Evolutionary conservation across 352 stramenopile genomes (phyloP).

Genomic region (Chrysophaeum taylorii): DNA sequence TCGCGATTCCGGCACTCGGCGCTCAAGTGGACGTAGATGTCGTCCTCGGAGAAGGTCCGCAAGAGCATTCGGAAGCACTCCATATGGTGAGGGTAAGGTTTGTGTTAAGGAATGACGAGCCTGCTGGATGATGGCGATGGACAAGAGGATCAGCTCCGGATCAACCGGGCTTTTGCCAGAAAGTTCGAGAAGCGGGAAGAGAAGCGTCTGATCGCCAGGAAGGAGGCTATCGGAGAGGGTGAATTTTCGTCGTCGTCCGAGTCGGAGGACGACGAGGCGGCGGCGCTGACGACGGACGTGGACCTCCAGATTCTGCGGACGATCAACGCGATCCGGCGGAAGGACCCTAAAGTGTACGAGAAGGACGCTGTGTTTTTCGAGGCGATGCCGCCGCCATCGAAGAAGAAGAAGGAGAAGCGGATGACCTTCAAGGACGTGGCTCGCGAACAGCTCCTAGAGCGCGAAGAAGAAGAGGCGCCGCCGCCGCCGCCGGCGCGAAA

Average conservation of each 20-base stretch:
- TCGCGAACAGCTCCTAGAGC: slow-evolving; percentile 78
- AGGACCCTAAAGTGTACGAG: slow-evolving; percentile 82
- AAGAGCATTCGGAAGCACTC: too few species aligned
- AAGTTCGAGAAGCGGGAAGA: background rate
- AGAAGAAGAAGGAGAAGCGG: slow-evolving; percentile 32
- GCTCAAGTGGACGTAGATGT: too few species aligned
- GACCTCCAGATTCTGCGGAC: slow-evolving; percentile 32
- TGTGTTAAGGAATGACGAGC: too few species aligned
- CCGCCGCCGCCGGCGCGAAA: slow-evolving; percentile 19
- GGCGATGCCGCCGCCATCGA: slow-evolving; percentile 21
- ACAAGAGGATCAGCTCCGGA: too few species aligned
- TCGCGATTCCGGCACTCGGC: too few species aligned
- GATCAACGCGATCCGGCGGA: slow-evolving; percentile 72
- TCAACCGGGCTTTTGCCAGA: background rate
- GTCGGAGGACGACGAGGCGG: slow-evolving; percentile 25
- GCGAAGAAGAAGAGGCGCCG: slow-evolving; percentile 44
- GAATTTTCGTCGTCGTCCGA: slow-evolving; percentile 10
- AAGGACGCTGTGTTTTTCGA: slow-evolving; percentile 71
- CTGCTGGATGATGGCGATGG: too few species aligned
- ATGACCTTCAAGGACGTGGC: slow-evolving; percentile 83
- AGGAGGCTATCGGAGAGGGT: background rate
- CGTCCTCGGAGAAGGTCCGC: too few species aligned
- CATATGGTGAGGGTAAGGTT: too few species aligned
- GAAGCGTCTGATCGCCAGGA: background rate
- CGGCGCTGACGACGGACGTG: slow-evolving; percentile 18